These are phyloP conservation scores for Populus simonii DNA, from an alignment of 345 rosid species.

Conservation along the genomic window DNA sequence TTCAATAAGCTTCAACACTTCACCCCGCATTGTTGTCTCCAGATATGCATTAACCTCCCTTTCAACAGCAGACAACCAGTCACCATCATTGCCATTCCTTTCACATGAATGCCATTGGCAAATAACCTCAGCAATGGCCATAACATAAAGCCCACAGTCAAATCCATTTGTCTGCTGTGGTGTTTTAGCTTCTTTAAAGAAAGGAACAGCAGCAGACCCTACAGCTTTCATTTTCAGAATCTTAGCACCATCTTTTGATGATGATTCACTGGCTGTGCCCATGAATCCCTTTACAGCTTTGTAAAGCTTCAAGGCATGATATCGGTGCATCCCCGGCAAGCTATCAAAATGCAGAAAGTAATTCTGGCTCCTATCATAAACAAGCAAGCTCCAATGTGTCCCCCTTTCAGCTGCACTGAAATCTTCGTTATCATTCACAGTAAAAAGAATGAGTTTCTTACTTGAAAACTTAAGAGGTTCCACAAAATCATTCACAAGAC, in stretches of 20 bases:
- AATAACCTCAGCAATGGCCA: constrained; percentile 52
- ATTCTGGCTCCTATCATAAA: constrained; percentile 46
- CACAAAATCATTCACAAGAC: constrained; percentile 48
- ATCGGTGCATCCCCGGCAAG: constrained; percentile 37
- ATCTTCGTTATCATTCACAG: constrained; percentile 64
- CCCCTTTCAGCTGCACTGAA: constrained; percentile 75
- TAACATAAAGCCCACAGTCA: constrained; percentile 72
- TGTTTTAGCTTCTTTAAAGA: constrained; percentile 42
- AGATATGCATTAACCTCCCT: constrained; percentile 50
- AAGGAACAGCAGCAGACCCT: constrained; percentile 27
- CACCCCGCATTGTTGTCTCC: constrained; percentile 48
- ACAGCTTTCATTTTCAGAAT: too few species aligned
- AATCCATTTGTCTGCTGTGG: constrained; percentile 68
- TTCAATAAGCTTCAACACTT: constrained; percentile 53
- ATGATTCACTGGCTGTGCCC: constrained; percentile 15
- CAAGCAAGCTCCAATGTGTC: constrained; percentile 81
- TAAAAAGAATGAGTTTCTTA: constrained; percentile 58
- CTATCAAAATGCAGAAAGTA: constrained; percentile 80
- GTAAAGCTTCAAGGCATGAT: constrained; percentile 42
- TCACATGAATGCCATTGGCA: constrained; percentile 49
- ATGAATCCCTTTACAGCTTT: constrained; percentile 41
- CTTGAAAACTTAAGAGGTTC: constrained; percentile 50
- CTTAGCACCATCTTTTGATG: too few species aligned
- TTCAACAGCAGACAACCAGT: constrained; percentile 67
- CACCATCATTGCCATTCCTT: constrained; percentile 22